A percentile compares a stretch with the other conserved stretches of the same genome.
Evolutionary conservation across 2,329 filamentous ascomycete genomes (phyloP).

Genomic region (Aquanectria penicillioides): DNA sequence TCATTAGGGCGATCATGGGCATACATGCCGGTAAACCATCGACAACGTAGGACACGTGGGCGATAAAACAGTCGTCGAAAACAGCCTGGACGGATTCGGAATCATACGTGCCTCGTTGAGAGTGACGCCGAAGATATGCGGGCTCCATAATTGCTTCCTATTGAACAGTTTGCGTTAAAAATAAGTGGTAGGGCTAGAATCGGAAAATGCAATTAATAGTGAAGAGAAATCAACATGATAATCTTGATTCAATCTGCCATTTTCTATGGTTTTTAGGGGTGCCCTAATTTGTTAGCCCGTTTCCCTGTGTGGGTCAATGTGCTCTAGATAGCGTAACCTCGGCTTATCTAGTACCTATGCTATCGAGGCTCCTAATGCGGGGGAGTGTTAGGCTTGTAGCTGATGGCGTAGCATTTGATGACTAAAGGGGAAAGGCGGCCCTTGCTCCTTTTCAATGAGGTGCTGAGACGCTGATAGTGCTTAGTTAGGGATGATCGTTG

Average conservation of each 20-base stretch:
- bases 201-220: neutral
- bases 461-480: too few relatives aligned
- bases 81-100: neutral
- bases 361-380: too few relatives aligned
- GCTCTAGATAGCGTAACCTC: neutral
- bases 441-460: too few relatives aligned
- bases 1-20: neutral
- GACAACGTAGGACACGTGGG: neutral
- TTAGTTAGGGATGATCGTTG: too few relatives aligned
- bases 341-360: neutral
- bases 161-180: neutral
- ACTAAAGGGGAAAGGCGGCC: too few relatives aligned
- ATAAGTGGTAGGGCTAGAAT: neutral
- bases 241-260: neutral
- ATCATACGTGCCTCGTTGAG: neutral
- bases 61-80: neutral
- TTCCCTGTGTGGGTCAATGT: neutral
- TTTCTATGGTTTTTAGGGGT: too few relatives aligned
- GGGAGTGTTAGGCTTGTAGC: too few relatives aligned
- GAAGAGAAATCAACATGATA: neutral
- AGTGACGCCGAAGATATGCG: neutral
- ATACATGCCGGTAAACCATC: neutral
- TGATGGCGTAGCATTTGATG: too few relatives aligned
- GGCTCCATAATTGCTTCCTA: neutral
- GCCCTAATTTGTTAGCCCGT: too few relatives aligned